These are phyloP conservation scores for Solanum sejunctum DNA, from an alignment of 257 asterid genomes.

Conservation along the genomic window DNA sequence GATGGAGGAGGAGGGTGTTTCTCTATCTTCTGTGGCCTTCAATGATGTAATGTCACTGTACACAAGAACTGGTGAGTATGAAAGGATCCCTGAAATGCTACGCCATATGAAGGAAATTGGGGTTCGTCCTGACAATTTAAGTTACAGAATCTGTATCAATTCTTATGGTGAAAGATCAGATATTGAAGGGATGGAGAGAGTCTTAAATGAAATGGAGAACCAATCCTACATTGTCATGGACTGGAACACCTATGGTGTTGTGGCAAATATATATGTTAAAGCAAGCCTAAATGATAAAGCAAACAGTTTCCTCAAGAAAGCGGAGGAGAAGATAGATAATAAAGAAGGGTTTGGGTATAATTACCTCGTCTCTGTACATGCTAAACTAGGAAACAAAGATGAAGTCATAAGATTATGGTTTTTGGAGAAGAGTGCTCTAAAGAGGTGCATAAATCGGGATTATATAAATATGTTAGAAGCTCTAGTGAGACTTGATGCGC, in stretches of 20 bases:
- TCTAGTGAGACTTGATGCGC: constrained; percentile 50
- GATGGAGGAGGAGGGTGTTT: constrained; percentile 54
- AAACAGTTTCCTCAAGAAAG: constrained; percentile 32
- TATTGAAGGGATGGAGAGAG: constrained; percentile 50
- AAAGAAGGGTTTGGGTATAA: constrained; percentile 50
- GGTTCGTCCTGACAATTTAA: constrained; percentile 52
- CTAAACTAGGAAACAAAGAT: constrained; percentile 44
- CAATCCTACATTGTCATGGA: constrained; percentile 35
- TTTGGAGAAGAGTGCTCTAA: constrained; percentile 32
- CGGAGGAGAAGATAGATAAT: constrained; percentile 43
- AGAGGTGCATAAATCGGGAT: constrained; percentile 48
- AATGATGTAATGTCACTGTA: constrained; percentile 65
- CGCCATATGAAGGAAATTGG: constrained; percentile 38
- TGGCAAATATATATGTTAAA: constrained; percentile 52
- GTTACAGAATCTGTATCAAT: constrained; percentile 73
- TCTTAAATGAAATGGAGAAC: constrained; percentile 59
- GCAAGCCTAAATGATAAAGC: constrained; percentile 46
- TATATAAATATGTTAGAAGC: constrained; percentile 52
- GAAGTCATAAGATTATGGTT: constrained; percentile 59
- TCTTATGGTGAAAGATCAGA: constrained; percentile 57
- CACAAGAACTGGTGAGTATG: constrained; percentile 31
- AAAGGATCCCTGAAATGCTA: constrained; percentile 41
- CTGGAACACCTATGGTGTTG: constrained; percentile 69
- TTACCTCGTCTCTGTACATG: constrained; percentile 62
- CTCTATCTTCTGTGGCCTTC: constrained; percentile 38